Conservation (phyloP, 2,329 filamentous ascomycete genomes). For the Ambrosiella xylebori region DNA sequence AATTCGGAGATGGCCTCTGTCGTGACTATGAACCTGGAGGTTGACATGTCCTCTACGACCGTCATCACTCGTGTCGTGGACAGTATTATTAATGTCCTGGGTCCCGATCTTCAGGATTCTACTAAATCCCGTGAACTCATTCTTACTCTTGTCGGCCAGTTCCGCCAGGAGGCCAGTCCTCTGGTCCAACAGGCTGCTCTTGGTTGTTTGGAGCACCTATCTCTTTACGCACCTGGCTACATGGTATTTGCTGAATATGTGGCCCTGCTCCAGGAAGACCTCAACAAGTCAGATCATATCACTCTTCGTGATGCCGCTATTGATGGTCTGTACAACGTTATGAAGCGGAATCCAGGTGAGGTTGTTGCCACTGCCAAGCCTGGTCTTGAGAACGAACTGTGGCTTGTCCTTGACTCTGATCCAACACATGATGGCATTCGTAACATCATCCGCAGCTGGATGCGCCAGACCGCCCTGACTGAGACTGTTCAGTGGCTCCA, state of each 20-base stretch:
- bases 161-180: slow-evolving; percentile 56
- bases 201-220: slow-evolving; percentile 75
- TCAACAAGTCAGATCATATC: slow-evolving; percentile 45
- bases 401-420: slow-evolving; percentile 67
- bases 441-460: slow-evolving; percentile 82
- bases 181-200: slow-evolving; percentile 61
- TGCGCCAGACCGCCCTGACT: slow-evolving; percentile 69
- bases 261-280: slow-evolving; percentile 57
- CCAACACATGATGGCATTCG: slow-evolving; percentile 65
- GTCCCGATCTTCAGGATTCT: slow-evolving; percentile 85
- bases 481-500: slow-evolving; percentile 78
- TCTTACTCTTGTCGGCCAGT: slow-evolving; percentile 67
- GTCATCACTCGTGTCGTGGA: slow-evolving; percentile 79
- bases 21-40: slow-evolving; percentile 76
- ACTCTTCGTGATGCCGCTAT: slow-evolving; percentile 65
- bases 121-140: slow-evolving; percentile 85
- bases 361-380: slow-evolving; percentile 60
- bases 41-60: slow-evolving; percentile 65
- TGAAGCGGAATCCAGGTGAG: slow-evolving; percentile 78
- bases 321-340: slow-evolving; percentile 80
- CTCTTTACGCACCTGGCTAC: slow-evolving; percentile 75
- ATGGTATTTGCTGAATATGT: slow-evolving; percentile 78
- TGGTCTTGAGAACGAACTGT: slow-evolving; percentile 78
- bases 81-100: slow-evolving; percentile 90
- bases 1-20: slow-evolving; percentile 66